These are phyloP conservation scores for Rhodamnia rubescens DNA, from an alignment of 345 rosid genomes.

Conservation along the genomic window DNA sequence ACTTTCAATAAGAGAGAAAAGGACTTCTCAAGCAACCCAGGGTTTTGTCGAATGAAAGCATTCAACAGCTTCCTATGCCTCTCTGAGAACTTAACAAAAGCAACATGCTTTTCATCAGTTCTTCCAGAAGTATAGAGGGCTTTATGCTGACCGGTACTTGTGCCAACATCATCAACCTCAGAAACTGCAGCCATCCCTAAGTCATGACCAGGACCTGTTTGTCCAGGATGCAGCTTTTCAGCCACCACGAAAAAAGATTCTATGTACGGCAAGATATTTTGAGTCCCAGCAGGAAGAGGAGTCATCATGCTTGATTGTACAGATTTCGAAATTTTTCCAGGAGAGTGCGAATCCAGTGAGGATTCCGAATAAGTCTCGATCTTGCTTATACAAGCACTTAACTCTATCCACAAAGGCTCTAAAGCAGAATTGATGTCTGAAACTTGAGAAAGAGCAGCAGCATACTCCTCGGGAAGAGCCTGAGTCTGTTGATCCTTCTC, in stretches of 20 bases:
- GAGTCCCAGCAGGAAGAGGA: constrained; percentile 95
- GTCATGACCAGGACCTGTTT: constrained; percentile 56
- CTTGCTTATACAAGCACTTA: constrained; percentile 86
- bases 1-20: constrained; percentile 92
- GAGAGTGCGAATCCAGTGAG: constrained; percentile 20
- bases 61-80: constrained; percentile 87
- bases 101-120: constrained; percentile 69
- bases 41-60: constrained; percentile 91
- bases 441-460: constrained; percentile 55
- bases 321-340: constrained; percentile 36
- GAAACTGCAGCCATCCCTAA: constrained; percentile 32
- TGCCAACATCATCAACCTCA: constrained; percentile 55
- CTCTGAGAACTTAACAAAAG: constrained; percentile 83
- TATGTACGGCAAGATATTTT: constrained; percentile 87
- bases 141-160: constrained; percentile 44
- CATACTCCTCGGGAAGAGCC: constrained; percentile 37
- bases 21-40: constrained; percentile 90
- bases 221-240: constrained; percentile 82
- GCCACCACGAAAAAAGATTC: constrained; percentile 88
- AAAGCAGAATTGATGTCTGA: constrained; percentile 57
- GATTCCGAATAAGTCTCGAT: constrained; percentile 81
- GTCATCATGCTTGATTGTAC: constrained; percentile 49
- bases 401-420: constrained; percentile 88
- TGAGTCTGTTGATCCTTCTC: constrained; percentile 43
- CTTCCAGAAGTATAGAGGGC: constrained; percentile 32